Percentiles rank a stretch among this genome's conserved stretches.
Evolutionary conservation across 768 basidiomycete species (phyloP).

Genomic region (Suillus decipiens): DNA sequence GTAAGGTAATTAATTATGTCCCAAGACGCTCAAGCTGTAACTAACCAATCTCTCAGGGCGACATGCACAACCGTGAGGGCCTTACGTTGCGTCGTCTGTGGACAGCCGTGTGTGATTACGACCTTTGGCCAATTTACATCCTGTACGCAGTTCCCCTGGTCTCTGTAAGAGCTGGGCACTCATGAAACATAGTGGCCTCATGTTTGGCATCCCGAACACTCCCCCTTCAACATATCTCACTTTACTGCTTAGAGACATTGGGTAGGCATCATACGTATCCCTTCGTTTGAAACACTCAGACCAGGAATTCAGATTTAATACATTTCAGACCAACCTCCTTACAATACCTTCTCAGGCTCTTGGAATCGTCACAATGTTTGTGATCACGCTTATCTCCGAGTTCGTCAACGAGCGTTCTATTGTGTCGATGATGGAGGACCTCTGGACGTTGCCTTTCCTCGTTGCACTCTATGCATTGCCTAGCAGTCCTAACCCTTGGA

Average conservation of each 20-base stretch:
- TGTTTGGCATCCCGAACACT: constrained; percentile 51
- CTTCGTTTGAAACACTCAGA: constrained; percentile 2
- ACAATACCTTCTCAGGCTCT: constrained; percentile 56
- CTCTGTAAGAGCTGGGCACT: neutral
- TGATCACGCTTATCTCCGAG: constrained; percentile 52
- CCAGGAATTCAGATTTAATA: constrained; percentile 47
- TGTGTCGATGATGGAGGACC: constrained; percentile 52
- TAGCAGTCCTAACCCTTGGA: constrained; percentile 51
- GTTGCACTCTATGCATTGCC: constrained; percentile 55
- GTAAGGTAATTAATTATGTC: constrained; percentile 43
- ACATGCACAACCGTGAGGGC: constrained; percentile 73
- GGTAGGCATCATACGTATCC: constrained; percentile 29
- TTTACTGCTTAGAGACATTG: constrained; percentile 54
- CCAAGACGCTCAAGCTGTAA: neutral
- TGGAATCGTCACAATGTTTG: constrained; percentile 54
- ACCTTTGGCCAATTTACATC: constrained; percentile 68
- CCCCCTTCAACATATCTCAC: constrained; percentile 61
- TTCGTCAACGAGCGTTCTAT: constrained; percentile 53
- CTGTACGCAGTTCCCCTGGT: constrained; percentile 30
- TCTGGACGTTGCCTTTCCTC: constrained; percentile 65
- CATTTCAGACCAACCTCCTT: constrained; percentile 61
- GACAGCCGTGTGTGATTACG: constrained; percentile 58
- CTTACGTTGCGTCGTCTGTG: constrained; percentile 51
- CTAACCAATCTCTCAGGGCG: constrained; percentile 37
- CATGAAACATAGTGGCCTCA: constrained; percentile 40